phyloP scores from a whole-genome alignment of 208 protist species.

The Vickermania spadyakhi region DNA sequence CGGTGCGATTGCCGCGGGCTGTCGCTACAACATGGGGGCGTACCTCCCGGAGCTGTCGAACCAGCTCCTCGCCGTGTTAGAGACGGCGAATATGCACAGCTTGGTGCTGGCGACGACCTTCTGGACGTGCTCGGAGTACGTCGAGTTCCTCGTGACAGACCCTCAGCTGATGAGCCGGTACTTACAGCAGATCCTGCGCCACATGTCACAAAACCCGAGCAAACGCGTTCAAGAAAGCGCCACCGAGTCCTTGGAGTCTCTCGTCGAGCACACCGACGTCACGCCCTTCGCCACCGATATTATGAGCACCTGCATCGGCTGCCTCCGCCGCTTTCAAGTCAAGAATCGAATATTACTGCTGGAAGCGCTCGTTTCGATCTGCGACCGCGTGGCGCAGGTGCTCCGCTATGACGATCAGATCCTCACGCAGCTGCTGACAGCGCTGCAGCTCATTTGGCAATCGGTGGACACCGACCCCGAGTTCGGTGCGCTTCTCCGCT shows the following conservation, averaged over 20 bases:
- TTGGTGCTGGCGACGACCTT: conserved; percentile 87
- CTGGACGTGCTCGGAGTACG: conserved; percentile 81
- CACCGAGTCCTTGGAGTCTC: conserved; percentile 45
- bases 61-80: conserved; percentile 66
- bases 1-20: conserved; percentile 89
- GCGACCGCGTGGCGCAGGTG: conserved; percentile 29
- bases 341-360: conserved; percentile 84
- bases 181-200: conserved; percentile 32
- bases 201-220: conserved; percentile 81
- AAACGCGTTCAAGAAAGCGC: conserved; percentile 75
- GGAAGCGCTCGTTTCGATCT: conserved; percentile 56
- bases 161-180: conserved; percentile 20
- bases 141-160: conserved; percentile 36
- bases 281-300: conserved; percentile 17
- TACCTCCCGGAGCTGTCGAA: conserved; percentile 67
- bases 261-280: conserved; percentile 30
- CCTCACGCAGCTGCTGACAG: conserved; percentile 31
- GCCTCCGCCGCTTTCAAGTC: conserved; percentile 72
- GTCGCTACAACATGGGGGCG: conserved; percentile 65
- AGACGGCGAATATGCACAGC: conserved; percentile 59
- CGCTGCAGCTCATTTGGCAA: conserved; percentile 68
- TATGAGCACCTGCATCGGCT: conserved; percentile 33
- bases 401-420: conserved; percentile 28
- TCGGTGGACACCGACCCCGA: conserved; percentile 25
- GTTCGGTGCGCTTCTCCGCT: conserved; percentile 64